Evolutionary conservation across 139 green algal species (phyloP), one percentile per base, ranked within the genome.

Genomic region (Edaphochlamys debaryana): DNA sequence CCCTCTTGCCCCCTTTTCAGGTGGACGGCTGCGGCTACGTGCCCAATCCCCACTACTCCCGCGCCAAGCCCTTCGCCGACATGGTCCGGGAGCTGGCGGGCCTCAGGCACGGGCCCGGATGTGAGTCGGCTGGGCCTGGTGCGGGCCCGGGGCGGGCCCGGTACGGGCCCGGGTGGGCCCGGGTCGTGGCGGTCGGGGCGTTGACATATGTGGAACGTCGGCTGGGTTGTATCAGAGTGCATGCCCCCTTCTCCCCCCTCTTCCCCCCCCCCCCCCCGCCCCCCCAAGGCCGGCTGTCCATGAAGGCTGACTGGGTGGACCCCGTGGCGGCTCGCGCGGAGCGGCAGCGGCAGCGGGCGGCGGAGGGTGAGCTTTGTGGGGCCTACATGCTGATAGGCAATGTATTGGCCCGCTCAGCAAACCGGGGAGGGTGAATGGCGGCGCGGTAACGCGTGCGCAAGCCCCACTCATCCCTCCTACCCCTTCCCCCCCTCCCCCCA

Each of bases 11-110:
- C 63, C 63, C 50, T 8, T 4, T 13, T 30, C 67, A 95, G 89
- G 88, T 89, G 9, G 95, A 98, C 84, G 98, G 97, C 79, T 87
- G 98, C 40, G 92, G 90, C 30, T 94, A 98, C 79, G 85, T 96
- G 54, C 80, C 87, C 67, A 98, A 98, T 87, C 95, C 96, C 8
- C 70, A 94, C 58, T 95, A 91, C 79, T 79, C 76, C 62, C 87
- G 93, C 11, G 87, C 89, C 41, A 78, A 84, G 58, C 38, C 89
- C 8, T 76, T 74, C 2, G 87, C 90, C 3, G 84, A 91, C 22
- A 72, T 70, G 68, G 56, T 85, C 2, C 40, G 66, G 27, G 56
- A 79, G 68, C 54, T 79, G 40, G 67, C 79, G 45, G 19, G 13
- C 32, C 67, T 79, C 36, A 22, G 72, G 34, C 72, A 79, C 79